A percentile compares a stretch with the other conserved stretches of the same genome.
Evolutionary conservation across 164 flowering plant species (phyloP).

Genomic region (Cinnamomum micranthum): DNA sequence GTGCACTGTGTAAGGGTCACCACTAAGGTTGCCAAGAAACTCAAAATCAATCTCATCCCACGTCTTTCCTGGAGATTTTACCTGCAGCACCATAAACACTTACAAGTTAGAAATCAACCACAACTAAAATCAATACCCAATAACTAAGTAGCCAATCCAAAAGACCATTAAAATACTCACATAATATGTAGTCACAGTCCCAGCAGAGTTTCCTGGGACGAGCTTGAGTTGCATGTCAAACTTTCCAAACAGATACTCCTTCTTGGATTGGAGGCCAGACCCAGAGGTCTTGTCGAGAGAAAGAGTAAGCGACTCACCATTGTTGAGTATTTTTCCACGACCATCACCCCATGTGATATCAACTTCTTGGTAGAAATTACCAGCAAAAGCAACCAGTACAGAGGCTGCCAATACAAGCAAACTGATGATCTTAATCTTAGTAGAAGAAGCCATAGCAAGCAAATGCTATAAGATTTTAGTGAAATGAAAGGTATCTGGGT

Average conservation of each 20-base stretch:
- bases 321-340: constrained; percentile 17
- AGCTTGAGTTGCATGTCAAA: constrained; percentile 34
- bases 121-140: neutral
- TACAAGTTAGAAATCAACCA: constrained; percentile 14
- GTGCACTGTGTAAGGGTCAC: constrained; percentile 12
- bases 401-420: neutral
- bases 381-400: neutral
- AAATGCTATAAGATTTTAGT: neutral
- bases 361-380: neutral
- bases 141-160: neutral
- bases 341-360: constrained; percentile 21
- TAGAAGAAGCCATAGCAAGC: neutral
- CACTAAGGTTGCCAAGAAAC: constrained; percentile 4
- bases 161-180: constrained; percentile 8
- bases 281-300: constrained; percentile 32
- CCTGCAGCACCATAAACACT: neutral
- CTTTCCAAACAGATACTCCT: constrained; percentile 24
- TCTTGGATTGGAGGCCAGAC: constrained; percentile 34
- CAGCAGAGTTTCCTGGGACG: constrained; percentile 38
- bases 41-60: constrained; percentile 9
- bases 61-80: neutral
- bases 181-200: constrained; percentile 36
- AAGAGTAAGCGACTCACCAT: constrained; percentile 29
- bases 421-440: neutral
- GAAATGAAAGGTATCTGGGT: neutral